Evolutionary conservation across 1,284 basidiomycete species (phyloP), one percentile per base, ranked within the genome.

Genomic region (Uromyces viciae-fabae): DNA sequence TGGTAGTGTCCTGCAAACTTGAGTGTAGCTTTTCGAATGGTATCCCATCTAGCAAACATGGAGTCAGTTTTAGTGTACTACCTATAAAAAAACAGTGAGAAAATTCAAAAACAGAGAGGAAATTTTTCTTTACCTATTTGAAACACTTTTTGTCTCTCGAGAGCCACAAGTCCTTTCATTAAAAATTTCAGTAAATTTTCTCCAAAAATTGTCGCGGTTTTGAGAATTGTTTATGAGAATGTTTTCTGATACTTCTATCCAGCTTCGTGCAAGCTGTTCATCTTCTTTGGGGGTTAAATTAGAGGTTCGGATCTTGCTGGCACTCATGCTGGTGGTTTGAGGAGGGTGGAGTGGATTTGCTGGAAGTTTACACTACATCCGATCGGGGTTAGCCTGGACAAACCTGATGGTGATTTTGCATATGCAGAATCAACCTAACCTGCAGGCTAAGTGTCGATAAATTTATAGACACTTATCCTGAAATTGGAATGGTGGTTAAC

Each of bases 41-140:
- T 17, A 42, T 66, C 64, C 64, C 64, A 66, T 9, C 64, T 66
- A 64, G n/a, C n/a, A 66, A 66, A 19, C 17, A 66, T 42, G 3
- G 19, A 11, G 14, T 60, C 8, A 60, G n/a, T n/a, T n/a, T n/a
- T n/a, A n/a, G n/a, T n/a, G n/a, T n/a, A n/a, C n/a, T n/a, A n/a
- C n/a, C n/a, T n/a, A 31, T 60, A 9, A 31, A 31, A 31, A 33
- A n/a, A 66, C 8, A 25, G 38, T 42, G 14, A 40, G 9, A 36
- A n/a, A n/a, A n/a, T n/a, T n/a, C n/a, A 2, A 38, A 42, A 42
- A 17, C 11, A 11, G 11, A 42, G 28, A 1, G 17, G 22, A n/a
- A 2, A 5, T n/a, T n/a, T n/a, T n/a, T n/a, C 40, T n/a, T 42
- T 2, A 66, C 64, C 64, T 14, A 43, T 66, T 66, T 42, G 36